Conservation (phyloP, 2,329 filamentous ascomycete genomes). For the Trichoderma oligosporum region DNA sequence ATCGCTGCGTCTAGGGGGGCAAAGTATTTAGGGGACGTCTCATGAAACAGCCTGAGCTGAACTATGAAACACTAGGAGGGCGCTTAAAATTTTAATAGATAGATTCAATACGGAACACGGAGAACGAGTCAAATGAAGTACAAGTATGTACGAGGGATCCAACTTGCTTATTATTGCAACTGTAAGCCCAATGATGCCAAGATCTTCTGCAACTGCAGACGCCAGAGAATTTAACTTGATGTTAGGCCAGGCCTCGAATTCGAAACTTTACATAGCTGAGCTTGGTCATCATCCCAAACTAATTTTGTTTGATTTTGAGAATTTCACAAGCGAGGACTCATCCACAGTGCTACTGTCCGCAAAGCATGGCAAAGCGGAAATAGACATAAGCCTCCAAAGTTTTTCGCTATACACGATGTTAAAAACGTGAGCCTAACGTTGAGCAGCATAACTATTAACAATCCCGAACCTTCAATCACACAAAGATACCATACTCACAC, state of each 20-base stretch:
- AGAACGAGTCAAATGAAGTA: too few species aligned
- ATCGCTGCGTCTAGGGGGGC: not conserved
- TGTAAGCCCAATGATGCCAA: too few species aligned
- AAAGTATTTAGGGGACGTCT: not conserved
- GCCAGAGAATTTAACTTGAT: not conserved
- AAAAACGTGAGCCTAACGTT: not conserved
- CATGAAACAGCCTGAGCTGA: slow-evolving; percentile 16
- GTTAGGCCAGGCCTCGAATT: not conserved
- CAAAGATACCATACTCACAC: too few species aligned
- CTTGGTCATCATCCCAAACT: not conserved
- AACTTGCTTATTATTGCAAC: too few species aligned
- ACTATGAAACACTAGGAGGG: slow-evolving; percentile 16
- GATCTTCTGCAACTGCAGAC: too few species aligned
- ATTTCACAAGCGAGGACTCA: not conserved
- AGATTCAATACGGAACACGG: not conserved
- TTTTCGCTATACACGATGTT: not conserved
- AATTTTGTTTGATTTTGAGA: not conserved
- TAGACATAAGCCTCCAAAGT: slow-evolving; percentile 19
- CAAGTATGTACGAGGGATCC: too few species aligned
- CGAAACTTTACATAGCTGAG: not conserved
- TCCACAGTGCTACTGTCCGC: not conserved
- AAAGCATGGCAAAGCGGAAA: not conserved
- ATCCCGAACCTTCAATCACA: too few species aligned
- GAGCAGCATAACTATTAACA: too few species aligned
- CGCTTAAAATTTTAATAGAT: not conserved